Evolutionary conservation across 345 rosid genomes (phyloP).

Genomic region (Iberis pinnata): DNA sequence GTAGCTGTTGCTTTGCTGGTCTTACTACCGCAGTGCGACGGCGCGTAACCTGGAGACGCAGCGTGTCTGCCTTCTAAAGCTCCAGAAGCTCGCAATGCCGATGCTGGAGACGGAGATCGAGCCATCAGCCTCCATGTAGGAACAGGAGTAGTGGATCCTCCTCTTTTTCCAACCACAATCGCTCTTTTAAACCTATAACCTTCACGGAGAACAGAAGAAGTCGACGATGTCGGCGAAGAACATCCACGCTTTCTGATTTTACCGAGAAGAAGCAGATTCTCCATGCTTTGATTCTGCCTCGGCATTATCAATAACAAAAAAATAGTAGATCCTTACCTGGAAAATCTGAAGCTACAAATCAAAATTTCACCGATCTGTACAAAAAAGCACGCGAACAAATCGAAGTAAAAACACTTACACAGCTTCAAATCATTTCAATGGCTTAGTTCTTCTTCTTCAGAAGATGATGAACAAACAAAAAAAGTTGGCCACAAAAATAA

Average conservation of each 20-base stretch:
- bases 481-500: background rate
- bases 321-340: conserved; percentile 19
- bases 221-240: conserved; percentile 87
- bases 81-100: conserved; percentile 37
- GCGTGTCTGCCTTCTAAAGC: conserved; percentile 9
- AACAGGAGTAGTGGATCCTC: conserved; percentile 82
- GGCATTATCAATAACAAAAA: conserved; percentile 38
- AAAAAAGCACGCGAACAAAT: background rate
- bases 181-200: conserved; percentile 83
- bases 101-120: conserved; percentile 50
- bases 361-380: conserved; percentile 23
- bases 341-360: background rate
- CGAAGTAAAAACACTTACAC: conserved; percentile 10
- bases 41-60: conserved; percentile 47
- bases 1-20: conserved; percentile 32
- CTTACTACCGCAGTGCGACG: conserved; percentile 46
- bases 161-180: conserved; percentile 66
- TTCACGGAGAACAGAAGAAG: conserved; percentile 68
- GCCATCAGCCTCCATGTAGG: conserved; percentile 83
- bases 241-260: conserved; percentile 91
- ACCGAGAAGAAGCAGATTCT: conserved; percentile 51
- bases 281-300: conserved; percentile 48
- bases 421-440: conserved; percentile 24
- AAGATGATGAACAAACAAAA: no score
- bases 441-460: background rate